A percentile compares a stretch with the other conserved stretches of the same genome.
Conservation (phyloP, 257 asterid genomes). For the Capsicum baccatum region DNA sequence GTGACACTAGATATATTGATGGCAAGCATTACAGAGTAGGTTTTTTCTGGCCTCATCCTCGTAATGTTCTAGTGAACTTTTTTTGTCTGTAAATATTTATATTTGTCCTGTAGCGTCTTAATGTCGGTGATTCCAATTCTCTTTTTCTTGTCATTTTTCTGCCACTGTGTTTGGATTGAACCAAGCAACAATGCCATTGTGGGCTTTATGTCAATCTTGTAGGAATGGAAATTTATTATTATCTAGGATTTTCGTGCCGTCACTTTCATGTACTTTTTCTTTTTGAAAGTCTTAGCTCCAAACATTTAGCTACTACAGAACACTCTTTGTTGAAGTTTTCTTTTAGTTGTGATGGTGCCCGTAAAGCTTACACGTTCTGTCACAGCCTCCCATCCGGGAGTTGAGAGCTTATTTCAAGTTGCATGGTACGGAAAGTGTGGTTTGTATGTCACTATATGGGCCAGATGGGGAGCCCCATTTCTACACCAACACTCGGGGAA, state of each 20-base stretch:
- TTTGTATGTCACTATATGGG: constrained; percentile 4
- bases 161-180: constrained; percentile 14
- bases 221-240: not conserved
- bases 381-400: not conserved
- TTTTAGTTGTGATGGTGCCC: not conserved
- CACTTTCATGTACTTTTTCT: not conserved
- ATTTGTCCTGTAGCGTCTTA: not conserved
- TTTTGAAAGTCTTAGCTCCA: not conserved
- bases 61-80: not conserved
- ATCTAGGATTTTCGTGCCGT: not conserved
- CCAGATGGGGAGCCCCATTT: not conserved
- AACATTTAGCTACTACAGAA: not conserved
- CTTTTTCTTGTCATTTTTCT: constrained; percentile 20
- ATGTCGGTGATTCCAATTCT: not conserved
- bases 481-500: not conserved
- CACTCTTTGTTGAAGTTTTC: not conserved
- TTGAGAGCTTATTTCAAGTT: constrained; percentile 14
- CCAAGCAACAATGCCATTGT: constrained; percentile 18
- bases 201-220: constrained; percentile 10
- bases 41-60: constrained; percentile 7
- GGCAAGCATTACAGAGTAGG: constrained; percentile 92
- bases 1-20: constrained; percentile 73
- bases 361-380: not conserved
- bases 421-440: not conserved
- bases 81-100: not conserved